Percentiles rank a stretch among this genome's conserved stretches.
Evolutionary conservation across 257 asterid species (phyloP).

Genomic region (Schizonepeta tenuifolia): DNA sequence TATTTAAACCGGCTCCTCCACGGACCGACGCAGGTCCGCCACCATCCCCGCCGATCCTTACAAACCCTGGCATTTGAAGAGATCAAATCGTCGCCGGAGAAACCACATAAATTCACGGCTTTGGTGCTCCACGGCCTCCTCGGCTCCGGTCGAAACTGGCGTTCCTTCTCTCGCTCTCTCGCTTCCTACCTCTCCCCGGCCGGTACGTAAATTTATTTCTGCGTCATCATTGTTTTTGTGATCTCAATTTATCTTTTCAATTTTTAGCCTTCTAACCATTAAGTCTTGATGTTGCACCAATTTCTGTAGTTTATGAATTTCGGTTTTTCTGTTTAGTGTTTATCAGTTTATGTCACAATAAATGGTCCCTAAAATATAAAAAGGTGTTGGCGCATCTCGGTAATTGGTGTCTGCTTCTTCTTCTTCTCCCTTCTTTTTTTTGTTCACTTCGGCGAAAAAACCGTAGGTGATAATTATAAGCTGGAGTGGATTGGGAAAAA

Average conservation of each 20-base stretch:
- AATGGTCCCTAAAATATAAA: too few relatives aligned
- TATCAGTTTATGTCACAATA: not conserved
- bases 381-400: too few relatives aligned
- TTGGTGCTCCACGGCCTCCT: constrained; percentile 89
- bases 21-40: too few relatives aligned
- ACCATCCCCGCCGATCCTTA: constrained; percentile 45
- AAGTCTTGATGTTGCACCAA: not conserved
- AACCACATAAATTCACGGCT: constrained; percentile 68
- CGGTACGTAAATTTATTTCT: constrained; percentile 39
- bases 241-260: not conserved
- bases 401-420: too few relatives aligned
- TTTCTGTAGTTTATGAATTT: not conserved
- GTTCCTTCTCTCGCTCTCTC: constrained; percentile 81
- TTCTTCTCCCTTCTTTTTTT: too few relatives aligned
- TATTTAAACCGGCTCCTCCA: constrained; percentile 45
- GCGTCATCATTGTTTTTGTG: not conserved
- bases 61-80: constrained; percentile 86
- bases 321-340: not conserved
- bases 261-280: not conserved
- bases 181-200: constrained; percentile 62
- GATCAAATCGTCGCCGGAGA: constrained; percentile 53
- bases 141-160: constrained; percentile 97
- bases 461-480: too few relatives aligned
- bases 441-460: too few relatives aligned
- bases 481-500: too few relatives aligned